Evolutionary conservation across 768 basidiomycete genomes (phyloP).

Genomic region (Termitomyces bulborhizus): DNA sequence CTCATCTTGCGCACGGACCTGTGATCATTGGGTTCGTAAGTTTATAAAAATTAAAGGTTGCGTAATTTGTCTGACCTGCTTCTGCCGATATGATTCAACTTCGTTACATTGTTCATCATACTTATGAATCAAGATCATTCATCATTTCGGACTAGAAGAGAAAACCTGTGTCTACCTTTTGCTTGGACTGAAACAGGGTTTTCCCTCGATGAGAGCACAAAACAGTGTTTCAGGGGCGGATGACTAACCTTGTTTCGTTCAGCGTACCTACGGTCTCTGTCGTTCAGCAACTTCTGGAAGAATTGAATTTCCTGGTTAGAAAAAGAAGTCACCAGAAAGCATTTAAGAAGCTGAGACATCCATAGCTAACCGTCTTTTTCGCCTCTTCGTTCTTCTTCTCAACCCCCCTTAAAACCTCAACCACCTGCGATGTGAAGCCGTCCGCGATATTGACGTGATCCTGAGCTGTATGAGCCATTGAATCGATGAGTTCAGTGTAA

Average conservation of each 20-base stretch:
- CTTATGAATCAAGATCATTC: slow-evolving; percentile 30
- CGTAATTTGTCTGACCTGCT: slow-evolving; percentile 47
- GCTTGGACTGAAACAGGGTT: slow-evolving; percentile 41
- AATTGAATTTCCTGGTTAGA: slow-evolving; percentile 55
- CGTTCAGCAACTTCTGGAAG: slow-evolving; percentile 64
- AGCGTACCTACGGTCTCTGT: slow-evolving; percentile 60
- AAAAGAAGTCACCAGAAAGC: slow-evolving; percentile 3
- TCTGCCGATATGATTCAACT: slow-evolving; percentile 68
- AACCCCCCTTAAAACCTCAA: slow-evolving; percentile 54
- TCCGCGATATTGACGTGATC: slow-evolving; percentile 69
- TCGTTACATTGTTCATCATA: slow-evolving; percentile 78
- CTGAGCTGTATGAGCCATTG: slow-evolving; percentile 54
- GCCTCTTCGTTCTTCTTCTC: slow-evolving; percentile 60
- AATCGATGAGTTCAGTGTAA: slow-evolving; percentile 60
- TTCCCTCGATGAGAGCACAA: neutral
- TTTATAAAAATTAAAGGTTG: slow-evolving; percentile 3
- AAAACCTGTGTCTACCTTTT: slow-evolving; percentile 39
- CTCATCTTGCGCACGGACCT: slow-evolving; percentile 69
- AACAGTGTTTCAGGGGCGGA: slow-evolving; percentile 1
- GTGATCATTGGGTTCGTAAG: slow-evolving; percentile 2
- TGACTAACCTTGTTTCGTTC: slow-evolving; percentile 63
- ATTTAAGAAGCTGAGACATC: neutral
- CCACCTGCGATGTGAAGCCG: slow-evolving; percentile 48
- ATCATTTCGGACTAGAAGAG: neutral
- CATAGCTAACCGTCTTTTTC: slow-evolving; percentile 54